Base-by-base conservation (phyloP, 768 basidiomycete genomes). In the Mycena vulgaris region DNA sequence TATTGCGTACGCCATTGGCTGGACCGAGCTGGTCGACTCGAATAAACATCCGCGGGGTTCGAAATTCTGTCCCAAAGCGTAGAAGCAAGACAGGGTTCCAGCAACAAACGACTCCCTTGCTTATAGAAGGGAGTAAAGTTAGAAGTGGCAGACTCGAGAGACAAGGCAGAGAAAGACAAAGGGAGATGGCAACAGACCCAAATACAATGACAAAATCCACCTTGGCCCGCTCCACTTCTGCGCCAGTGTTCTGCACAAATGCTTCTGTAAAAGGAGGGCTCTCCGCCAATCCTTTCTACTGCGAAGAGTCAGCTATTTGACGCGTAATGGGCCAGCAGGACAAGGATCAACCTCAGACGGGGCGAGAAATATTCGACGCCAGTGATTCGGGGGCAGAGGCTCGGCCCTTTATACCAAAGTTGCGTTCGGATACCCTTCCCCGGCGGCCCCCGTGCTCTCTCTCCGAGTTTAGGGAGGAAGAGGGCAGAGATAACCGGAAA, bases 401-500 rank as follows among this genome's bases (percentile, higher is more conserved):
- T 71, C 88, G 85, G 45, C 87, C 89, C 58, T 83, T 82, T 78
- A 85, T 92, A 80, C 90, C 92, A 67, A 86, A 78, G 58, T 84
- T 91, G 47, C 86, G 87, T 74, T 89, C 89, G 30, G 91, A 92
- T 79, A 78, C 85, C 61, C 75, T 81, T 80, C 63, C 81, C 78
- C 75, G 80, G 76, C 78, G 80, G 78, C 64, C 76, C 78, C 74
- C 90, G 79, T 73, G 85, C 70, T 87, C 85, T 53, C 85, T 96
- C 52, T 79, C 83, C 40, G 92, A 91, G 69, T 95, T 92, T 75
- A 88, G 86, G 56, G 82, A 83, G 63, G 82, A 80, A 40, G 95
- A 96, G 80, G 92, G 92, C 39, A 80, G 82, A 71, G 89, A 88
- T 69, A 82, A 83, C 70, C 84, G 94, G 40, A 90, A 92, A 77